Evolutionary conservation across 2,329 filamentous ascomycete genomes (phyloP), one percentile per base, ranked within the genome.

Genomic region (Arthrobotrys megalospora): DNA sequence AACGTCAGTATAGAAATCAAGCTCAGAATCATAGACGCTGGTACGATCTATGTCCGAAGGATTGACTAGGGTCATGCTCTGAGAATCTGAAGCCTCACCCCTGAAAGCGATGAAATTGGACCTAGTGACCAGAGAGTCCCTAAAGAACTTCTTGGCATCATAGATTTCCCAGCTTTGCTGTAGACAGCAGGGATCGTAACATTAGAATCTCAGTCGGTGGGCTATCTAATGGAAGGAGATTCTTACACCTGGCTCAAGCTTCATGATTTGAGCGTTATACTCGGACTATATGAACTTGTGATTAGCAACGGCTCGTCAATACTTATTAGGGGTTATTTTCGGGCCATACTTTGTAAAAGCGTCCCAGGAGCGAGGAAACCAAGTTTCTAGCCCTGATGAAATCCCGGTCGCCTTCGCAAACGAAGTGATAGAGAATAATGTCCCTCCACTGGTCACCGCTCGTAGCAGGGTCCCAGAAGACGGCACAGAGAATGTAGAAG

Each of bases 51-150:
- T 47, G 21, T 72, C 62, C 12, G 7, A 21, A 43, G 55, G 52
- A 19, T 62, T 47, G 43, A 64, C 38, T 5, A 38, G 19, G 14
- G 68, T 72, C n/a, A n/a, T 6, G 45, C 45, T 34, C 45, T 6
- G 21, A 21, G n/a, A 14, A 47, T 72, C 34, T 6, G 14, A 24
- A 34, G 4, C 8, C 58, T 45, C 58, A 64, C 68, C 68, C 55
- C 68, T 38, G 45, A 64, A 34, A 41, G 58, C 19, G 28, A 53
- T 28, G 43, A 72, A 72, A 24, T 72, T 72, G 6, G 55, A 43
- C 16, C 47, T 50, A n/a, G 16, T 41, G 45, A 72, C 36, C 28
- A 72, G 7, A 3, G 68, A 64, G 6, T 64, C 24, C 6, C 19
- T 12, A 3, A 32, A 11, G 55, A 72, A 45, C 6, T 50, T n/a